Evolutionary conservation across 257 asterid species (phyloP).

Genomic region (Gentiana dahurica): DNA sequence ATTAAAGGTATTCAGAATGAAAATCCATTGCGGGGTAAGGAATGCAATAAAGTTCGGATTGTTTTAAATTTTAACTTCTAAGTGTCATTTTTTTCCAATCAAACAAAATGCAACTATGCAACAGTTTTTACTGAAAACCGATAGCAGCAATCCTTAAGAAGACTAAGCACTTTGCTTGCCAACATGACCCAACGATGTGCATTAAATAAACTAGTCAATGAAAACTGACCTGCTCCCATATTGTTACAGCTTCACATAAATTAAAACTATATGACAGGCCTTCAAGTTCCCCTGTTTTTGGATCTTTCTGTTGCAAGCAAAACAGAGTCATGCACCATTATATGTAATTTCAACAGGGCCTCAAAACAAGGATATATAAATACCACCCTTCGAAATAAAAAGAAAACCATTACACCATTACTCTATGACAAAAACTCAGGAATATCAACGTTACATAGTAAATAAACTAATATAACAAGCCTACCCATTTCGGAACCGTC

Average conservation of each 20-base stretch:
- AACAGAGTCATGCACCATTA: background rate
- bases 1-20: slow-evolving; percentile 8
- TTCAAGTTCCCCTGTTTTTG: slow-evolving; percentile 90
- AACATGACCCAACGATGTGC: background rate
- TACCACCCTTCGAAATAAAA: background rate
- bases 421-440: no score
- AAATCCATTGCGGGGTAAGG: no score
- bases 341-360: background rate
- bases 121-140: background rate
- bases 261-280: slow-evolving; percentile 58
- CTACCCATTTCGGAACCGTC: slow-evolving; percentile 88
- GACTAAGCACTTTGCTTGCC: background rate
- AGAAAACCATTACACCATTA: background rate
- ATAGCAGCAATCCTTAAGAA: background rate
- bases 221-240: slow-evolving; percentile 91
- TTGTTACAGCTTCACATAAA: slow-evolving; percentile 96
- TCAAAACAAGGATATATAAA: background rate
- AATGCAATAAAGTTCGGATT: background rate
- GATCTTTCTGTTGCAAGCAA: slow-evolving; percentile 65
- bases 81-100: background rate
- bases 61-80: background rate
- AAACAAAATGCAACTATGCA: background rate
- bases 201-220: background rate
- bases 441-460: background rate
- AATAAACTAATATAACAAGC: slow-evolving; percentile 14